Percentiles rank a stretch among this genome's conserved stretches.
phyloP scores from a whole-genome alignment of 1,139 yeast genomes.

The Scheffersomyces segobiensis region DNA sequence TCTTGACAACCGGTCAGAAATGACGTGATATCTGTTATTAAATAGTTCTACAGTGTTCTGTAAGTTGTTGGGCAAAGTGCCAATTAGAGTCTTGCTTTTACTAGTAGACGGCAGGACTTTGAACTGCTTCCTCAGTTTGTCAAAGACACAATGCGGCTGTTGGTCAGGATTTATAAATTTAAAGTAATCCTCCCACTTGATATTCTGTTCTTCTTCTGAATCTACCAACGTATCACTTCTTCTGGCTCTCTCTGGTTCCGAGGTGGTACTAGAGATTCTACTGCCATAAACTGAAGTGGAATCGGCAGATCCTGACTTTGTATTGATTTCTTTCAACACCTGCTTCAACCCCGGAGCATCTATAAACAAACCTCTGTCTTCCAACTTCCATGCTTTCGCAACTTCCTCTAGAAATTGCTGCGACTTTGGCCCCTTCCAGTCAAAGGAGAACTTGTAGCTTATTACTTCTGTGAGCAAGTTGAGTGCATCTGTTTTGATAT shows the following conservation, averaged over 20 bases:
- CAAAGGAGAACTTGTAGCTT: slow-evolving; percentile 76
- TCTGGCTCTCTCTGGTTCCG: slow-evolving; percentile 17
- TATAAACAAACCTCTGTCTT: slow-evolving; percentile 81
- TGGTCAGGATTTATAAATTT: slow-evolving; percentile 61
- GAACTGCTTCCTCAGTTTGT: slow-evolving; percentile 65
- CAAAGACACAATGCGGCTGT: slow-evolving; percentile 69
- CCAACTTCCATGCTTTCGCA: slow-evolving; percentile 83
- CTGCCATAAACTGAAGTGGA: slow-evolving; percentile 3
- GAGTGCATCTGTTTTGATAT: slow-evolving; percentile 84
- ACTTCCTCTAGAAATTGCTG: slow-evolving; percentile 74
- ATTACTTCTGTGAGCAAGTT: slow-evolving; percentile 68
- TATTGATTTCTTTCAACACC: slow-evolving; percentile 58
- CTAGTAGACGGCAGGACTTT: slow-evolving; percentile 26
- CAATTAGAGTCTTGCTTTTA: slow-evolving; percentile 2
- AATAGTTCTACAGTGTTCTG: slow-evolving; percentile 29
- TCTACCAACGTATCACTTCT: slow-evolving; percentile 32
- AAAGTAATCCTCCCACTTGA: slow-evolving; percentile 76
- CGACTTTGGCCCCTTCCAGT: slow-evolving; percentile 76
- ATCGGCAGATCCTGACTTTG: slow-evolving; percentile 1
- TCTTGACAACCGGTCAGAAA: slow-evolving; percentile 70
- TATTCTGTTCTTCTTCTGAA: slow-evolving; percentile 19
- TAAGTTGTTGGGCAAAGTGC: slow-evolving; percentile 19
- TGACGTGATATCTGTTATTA: slow-evolving; percentile 52
- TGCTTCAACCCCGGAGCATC: slow-evolving; percentile 71
- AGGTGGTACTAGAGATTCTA: slow-evolving; percentile 2